These are phyloP conservation scores for Bolboschoenoplectus hybrid DNA, from an alignment of 202 grass and related monocot species.

Conservation along the genomic window DNA sequence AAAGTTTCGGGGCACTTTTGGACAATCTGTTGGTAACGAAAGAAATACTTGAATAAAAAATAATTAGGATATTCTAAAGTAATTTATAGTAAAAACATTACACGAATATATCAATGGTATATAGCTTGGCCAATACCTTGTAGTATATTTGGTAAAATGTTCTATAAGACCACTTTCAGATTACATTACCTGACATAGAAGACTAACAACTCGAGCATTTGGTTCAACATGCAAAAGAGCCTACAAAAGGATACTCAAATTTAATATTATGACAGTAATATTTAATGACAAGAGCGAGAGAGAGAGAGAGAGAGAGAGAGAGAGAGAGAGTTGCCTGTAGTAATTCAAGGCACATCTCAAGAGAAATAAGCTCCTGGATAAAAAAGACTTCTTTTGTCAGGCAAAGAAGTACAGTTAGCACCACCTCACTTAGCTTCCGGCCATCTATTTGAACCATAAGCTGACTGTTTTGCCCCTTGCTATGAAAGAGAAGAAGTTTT, in stretches of 20 bases:
- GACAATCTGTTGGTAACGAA: constrained; percentile 56
- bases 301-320: background rate
- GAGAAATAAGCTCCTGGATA: constrained; percentile 58
- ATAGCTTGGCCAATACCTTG: background rate
- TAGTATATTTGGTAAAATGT: background rate
- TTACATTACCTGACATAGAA: constrained; percentile 71
- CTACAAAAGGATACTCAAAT: constrained; percentile 53
- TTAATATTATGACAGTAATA: constrained; percentile 15
- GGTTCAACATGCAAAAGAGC: constrained; percentile 76
- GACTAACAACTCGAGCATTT: constrained; percentile 50
- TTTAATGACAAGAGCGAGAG: background rate
- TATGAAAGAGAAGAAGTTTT: constrained; percentile 73
- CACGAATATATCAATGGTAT: background rate
- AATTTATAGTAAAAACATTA: constrained; percentile 13
- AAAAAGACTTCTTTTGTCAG: constrained; percentile 83
- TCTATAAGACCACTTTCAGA: background rate
- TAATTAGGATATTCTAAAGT: constrained; percentile 30
- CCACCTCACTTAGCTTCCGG: constrained; percentile 57
- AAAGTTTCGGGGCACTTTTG: constrained; percentile 72
- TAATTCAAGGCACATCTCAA: constrained; percentile 70
- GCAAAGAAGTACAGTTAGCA: constrained; percentile 58
- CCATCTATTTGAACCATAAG: constrained; percentile 53
- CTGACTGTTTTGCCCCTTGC: constrained; percentile 44
- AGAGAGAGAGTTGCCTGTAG: constrained; percentile 58
- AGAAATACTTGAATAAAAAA: constrained; percentile 40